phyloP scores from a whole-genome alignment of 108 stramenopile genomes.

The Skeletonema tropicum region DNA sequence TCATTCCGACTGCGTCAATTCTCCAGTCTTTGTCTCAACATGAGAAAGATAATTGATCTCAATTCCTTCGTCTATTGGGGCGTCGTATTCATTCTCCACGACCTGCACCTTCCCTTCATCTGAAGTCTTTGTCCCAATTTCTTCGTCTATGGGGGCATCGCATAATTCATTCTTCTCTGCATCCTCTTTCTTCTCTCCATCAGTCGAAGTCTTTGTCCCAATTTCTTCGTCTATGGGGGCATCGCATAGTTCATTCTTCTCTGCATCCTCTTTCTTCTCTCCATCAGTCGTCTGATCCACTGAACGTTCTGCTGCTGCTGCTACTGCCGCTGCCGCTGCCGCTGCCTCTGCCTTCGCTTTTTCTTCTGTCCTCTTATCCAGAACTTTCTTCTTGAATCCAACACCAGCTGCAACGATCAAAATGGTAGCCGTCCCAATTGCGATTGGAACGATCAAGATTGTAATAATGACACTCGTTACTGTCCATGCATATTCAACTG shows the following conservation, averaged over 20 bases:
- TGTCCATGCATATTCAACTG: slow-evolving; percentile 34
- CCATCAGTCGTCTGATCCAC: neutral
- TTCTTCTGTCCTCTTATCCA: slow-evolving; percentile 29
- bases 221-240: too few species aligned
- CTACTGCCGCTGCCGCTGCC: neutral
- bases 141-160: too few species aligned
- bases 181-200: too few species aligned
- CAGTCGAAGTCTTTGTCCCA: too few species aligned
- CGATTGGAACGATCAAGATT: slow-evolving; percentile 35
- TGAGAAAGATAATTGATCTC: too few species aligned
- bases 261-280: neutral
- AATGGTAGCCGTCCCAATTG: slow-evolving; percentile 26
- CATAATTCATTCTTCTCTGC: too few species aligned
- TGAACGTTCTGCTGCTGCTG: neutral
- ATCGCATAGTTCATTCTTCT: neutral
- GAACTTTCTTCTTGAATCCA: slow-evolving; percentile 24
- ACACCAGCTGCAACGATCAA: slow-evolving; percentile 36
- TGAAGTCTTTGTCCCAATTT: too few species aligned
- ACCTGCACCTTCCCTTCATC: too few species aligned
- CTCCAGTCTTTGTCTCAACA: neutral
- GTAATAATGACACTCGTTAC: slow-evolving; percentile 36
- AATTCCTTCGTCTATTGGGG: neutral
- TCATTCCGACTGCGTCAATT: neutral
- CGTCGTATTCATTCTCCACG: too few species aligned
- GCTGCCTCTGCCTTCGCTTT: neutral